These are phyloP conservation scores for Aspergillus carbonarius DNA, from an alignment of 2,329 filamentous ascomycete species.

Conservation along the genomic window DNA sequence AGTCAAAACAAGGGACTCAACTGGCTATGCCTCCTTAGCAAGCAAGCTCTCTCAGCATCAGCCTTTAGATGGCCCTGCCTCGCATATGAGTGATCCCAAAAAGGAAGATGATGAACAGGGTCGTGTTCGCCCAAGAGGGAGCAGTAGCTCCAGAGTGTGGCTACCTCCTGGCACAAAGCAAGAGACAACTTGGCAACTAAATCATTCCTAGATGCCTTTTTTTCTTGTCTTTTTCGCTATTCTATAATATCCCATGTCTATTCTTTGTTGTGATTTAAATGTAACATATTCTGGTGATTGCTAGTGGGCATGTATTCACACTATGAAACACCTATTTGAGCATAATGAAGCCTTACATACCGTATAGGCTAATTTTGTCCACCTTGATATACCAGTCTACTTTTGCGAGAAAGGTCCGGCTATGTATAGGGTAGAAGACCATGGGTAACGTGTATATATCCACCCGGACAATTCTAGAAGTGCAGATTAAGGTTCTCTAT, in stretches of 20 bases:
- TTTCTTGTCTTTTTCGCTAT: neutral
- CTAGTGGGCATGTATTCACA: neutral
- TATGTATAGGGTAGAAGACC: neutral
- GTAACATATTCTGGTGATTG: neutral
- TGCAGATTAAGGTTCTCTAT: neutral
- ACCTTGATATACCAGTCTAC: neutral
- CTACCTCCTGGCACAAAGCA: constrained; percentile 78
- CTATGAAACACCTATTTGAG: neutral
- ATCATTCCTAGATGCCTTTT: constrained; percentile 40
- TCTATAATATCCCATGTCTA: neutral
- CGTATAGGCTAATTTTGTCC: neutral
- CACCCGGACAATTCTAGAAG: neutral
- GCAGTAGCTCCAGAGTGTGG: constrained; percentile 53
- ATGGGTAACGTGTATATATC: neutral
- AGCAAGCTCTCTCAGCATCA: constrained; percentile 22
- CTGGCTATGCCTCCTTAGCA: constrained; percentile 37
- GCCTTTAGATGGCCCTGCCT: constrained; percentile 17
- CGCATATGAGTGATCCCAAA: constrained; percentile 31
- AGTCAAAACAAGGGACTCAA: constrained; percentile 37
- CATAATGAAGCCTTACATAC: neutral
- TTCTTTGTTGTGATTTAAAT: neutral
- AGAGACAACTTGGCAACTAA: constrained; percentile 74
- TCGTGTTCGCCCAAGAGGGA: constrained; percentile 40
- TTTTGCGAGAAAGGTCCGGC: neutral
- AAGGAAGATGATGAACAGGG: constrained; percentile 49